phyloP scores from a whole-genome alignment of 768 basidiomycete species.

The Boletellus emodensis region DNA sequence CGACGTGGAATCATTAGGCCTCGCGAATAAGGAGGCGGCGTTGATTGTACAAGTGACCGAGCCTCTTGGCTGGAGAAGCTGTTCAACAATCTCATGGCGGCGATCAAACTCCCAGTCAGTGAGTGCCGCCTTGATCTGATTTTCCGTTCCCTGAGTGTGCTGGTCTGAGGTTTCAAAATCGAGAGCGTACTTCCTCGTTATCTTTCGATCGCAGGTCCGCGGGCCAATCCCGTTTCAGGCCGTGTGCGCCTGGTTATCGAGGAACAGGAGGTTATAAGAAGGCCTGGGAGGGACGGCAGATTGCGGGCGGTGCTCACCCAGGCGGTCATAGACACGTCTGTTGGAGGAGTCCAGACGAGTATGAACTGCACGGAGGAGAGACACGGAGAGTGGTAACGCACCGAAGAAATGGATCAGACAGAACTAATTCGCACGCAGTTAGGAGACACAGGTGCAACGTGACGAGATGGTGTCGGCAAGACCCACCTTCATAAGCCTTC shows the following conservation, averaged over 20 bases:
- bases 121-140: conserved; percentile 47
- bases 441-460: conserved; percentile 4
- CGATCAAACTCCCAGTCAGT: conserved; percentile 38
- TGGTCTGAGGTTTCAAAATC: conserved; percentile 15
- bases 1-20: conserved; percentile 25
- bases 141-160: conserved; percentile 24
- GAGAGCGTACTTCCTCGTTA: conserved; percentile 43
- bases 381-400: conserved; percentile 29
- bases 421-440: conserved; percentile 38
- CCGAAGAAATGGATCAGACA: conserved; percentile 72
- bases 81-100: conserved; percentile 34
- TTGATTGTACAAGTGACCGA: conserved; percentile 44
- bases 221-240: conserved; percentile 43
- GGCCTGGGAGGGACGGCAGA: background rate
- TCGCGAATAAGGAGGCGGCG: conserved; percentile 45
- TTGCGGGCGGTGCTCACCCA: conserved; percentile 43
- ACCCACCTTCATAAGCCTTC: conserved; percentile 74
- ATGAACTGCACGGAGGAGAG: conserved; percentile 3
- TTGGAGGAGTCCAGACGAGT: conserved; percentile 5
- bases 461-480: background rate
- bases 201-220: conserved; percentile 40
- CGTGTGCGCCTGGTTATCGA: conserved; percentile 31
- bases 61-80: conserved; percentile 43
- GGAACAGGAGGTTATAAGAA: conserved; percentile 10
- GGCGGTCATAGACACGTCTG: conserved; percentile 71